phyloP scores from a whole-genome alignment of 768 basidiomycete species.

The Coprinopsis strossmayeri region DNA sequence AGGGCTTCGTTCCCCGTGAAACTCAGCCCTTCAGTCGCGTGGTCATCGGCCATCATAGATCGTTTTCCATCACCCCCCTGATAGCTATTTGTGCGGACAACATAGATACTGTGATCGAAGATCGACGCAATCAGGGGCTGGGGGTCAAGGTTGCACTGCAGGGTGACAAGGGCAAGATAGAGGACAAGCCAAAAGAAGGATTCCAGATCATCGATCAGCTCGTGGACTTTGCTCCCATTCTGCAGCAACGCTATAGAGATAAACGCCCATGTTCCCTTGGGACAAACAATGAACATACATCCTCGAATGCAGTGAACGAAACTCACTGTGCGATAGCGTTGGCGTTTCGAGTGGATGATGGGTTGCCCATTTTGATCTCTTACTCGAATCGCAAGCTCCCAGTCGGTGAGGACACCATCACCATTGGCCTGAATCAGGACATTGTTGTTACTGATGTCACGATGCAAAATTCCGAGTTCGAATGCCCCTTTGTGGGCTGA shows the following conservation, averaged over 20 bases:
- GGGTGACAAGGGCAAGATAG: no score
- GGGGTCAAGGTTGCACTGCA: no score
- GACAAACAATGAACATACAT: no score
- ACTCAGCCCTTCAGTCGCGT: background rate
- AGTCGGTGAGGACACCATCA: conserved; percentile 18
- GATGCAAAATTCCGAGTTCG: conserved; percentile 16
- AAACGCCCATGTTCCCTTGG: conserved; percentile 30
- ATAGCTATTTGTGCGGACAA: no score
- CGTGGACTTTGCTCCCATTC: conserved; percentile 14
- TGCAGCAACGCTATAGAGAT: conserved; percentile 19
- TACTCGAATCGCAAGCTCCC: conserved; percentile 16
- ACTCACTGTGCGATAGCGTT: conserved; percentile 14
- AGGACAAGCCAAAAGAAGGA: conserved; percentile 18
- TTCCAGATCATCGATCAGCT: conserved; percentile 24
- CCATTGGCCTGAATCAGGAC: conserved; percentile 14
- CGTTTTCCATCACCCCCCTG: no score
- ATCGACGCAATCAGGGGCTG: no score
- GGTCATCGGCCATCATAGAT: no score
- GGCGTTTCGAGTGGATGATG: background rate
- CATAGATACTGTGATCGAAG: no score
- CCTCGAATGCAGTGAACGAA: no score
- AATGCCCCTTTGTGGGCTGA: conserved; percentile 19
- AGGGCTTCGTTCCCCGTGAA: background rate
- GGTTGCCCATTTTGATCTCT: background rate
- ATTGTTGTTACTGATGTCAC: conserved; percentile 22